Conservation (phyloP, 2,329 filamentous ascomycete genomes). For the Boeremia exigua region DNA sequence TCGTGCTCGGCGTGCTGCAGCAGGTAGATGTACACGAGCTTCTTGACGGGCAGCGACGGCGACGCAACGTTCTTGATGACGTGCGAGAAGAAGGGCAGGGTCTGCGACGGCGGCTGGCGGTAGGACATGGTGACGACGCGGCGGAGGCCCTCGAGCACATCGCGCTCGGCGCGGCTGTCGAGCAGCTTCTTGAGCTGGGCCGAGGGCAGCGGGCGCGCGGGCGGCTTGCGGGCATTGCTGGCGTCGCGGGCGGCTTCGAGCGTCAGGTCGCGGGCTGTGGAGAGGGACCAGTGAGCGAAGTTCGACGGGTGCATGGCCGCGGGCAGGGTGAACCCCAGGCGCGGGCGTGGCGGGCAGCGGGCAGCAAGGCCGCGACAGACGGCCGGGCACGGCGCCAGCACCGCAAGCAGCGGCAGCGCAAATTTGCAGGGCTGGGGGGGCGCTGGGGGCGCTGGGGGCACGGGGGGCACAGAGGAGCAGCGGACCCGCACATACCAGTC, state of each 20-base stretch:
- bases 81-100: conserved; percentile 92
- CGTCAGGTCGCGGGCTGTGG: conserved; percentile 89
- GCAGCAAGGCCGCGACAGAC: not conserved
- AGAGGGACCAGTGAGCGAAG: conserved; percentile 49
- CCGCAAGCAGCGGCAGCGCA: not conserved
- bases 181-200: conserved; percentile 91
- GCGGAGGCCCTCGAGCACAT: conserved; percentile 89
- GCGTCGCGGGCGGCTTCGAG: conserved; percentile 95
- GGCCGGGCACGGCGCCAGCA: conserved; percentile 1
- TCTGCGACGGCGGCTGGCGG: conserved; percentile 70
- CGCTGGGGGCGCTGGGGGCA: not conserved
- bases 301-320: conserved; percentile 45
- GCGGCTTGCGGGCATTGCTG: conserved; percentile 61
- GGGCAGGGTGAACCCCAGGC: conserved; percentile 14
- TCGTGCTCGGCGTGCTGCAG: conserved; percentile 96
- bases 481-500: conserved; percentile 67
- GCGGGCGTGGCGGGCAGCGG: not conserved
- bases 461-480: conserved; percentile 2
- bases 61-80: conserved; percentile 98
- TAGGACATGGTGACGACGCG: conserved; percentile 96
- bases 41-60: conserved; percentile 92
- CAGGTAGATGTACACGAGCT: conserved; percentile 97
- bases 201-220: conserved; percentile 72
- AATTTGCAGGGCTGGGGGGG: conserved; percentile 1
- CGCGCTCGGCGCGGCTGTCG: conserved; percentile 90